Conservation (phyloP, 78 protist species). For the Acrasis kona region DNA sequence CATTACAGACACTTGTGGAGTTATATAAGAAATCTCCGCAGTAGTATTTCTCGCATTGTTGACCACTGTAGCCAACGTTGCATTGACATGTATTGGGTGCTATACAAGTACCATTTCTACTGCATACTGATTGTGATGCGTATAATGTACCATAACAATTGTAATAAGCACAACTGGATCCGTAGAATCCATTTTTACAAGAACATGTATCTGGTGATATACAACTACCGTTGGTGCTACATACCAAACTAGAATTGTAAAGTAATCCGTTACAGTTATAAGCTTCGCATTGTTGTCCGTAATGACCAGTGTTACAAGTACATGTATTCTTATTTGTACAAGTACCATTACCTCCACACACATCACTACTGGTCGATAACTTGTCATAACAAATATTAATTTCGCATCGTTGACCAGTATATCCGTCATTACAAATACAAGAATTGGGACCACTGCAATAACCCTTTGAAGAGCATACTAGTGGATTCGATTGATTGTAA, state of each 20-base stretch:
- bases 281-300: neutral
- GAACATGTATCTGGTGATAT: neutral
- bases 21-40: neutral
- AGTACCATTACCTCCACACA: neutral
- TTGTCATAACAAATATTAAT: neutral
- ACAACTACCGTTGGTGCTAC: neutral
- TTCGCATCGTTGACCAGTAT: conserved; percentile 1
- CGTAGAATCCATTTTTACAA: neutral
- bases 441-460: neutral
- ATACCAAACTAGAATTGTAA: neutral
- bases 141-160: neutral
- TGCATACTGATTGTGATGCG: too few species aligned
- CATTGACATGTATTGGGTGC: neutral
- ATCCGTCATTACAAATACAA: conserved; percentile 10
- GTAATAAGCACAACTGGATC: neutral
- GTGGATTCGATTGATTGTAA: too few species aligned
- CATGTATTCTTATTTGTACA: too few species aligned
- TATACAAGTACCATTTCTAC: neutral
- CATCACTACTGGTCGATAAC: neutral
- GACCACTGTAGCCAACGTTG: neutral
- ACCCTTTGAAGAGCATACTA: too few species aligned
- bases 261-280: neutral
- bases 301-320: too few species aligned
- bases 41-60: neutral
- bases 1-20: neutral